Conservation (phyloP, 352 stramenopile species). For the Saprolegnia diclina region DNA sequence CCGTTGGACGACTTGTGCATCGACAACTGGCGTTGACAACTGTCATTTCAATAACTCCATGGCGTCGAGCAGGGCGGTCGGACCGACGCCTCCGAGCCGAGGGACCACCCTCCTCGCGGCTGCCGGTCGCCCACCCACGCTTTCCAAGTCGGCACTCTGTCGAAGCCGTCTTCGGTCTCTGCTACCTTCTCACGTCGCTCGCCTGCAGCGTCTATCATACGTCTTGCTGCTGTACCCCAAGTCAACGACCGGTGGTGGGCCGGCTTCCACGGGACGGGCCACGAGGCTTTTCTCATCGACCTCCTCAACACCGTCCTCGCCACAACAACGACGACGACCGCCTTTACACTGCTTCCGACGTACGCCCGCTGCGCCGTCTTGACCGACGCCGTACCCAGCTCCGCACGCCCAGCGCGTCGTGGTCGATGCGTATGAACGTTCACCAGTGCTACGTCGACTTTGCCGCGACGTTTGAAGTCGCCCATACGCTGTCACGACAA, state of each 20-base stretch:
- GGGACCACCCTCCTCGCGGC: no score
- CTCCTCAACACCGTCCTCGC: not conserved
- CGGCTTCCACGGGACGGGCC: not conserved
- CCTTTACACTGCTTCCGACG: not conserved
- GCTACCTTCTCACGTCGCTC: not conserved
- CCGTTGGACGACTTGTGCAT: no score
- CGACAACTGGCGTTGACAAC: no score
- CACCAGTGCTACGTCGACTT: conserved; percentile 1
- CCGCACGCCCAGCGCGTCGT: not conserved
- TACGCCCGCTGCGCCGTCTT: not conserved
- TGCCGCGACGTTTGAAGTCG: not conserved
- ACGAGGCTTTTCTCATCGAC: conserved; percentile 5
- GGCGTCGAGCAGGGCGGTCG: no score
- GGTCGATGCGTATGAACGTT: not conserved
- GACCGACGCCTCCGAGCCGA: no score
- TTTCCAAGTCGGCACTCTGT: no score
- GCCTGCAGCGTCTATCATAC: not conserved
- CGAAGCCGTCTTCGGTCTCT: no score
- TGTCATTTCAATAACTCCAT: no score
- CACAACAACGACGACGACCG: not conserved
- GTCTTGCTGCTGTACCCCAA: not conserved
- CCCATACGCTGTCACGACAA: not conserved
- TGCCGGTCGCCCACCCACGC: no score
- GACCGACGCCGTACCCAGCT: not conserved
- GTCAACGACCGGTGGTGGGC: conserved; percentile 4